These are phyloP conservation scores for Fusarium bactridioides DNA, from an alignment of 2,329 filamentous ascomycete species.

Conservation along the genomic window DNA sequence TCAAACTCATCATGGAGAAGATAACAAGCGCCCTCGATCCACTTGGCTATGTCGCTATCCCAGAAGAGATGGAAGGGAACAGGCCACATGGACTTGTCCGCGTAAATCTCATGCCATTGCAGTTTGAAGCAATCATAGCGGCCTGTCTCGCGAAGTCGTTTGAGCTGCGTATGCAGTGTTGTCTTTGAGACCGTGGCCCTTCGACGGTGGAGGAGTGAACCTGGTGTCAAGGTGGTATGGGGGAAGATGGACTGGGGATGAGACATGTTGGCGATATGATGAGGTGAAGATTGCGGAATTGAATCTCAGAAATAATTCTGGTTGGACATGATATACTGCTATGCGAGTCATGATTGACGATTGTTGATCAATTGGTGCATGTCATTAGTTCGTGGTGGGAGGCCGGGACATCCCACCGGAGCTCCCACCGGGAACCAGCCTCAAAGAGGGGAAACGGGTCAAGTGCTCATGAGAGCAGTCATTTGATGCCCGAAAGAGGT, in stretches of 20 bases:
- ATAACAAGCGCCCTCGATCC: slow-evolving; percentile 32
- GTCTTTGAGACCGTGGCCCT: slow-evolving; percentile 7
- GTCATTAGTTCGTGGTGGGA: background rate
- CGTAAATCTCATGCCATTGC: slow-evolving; percentile 63
- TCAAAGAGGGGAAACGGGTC: background rate
- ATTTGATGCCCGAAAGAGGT: background rate
- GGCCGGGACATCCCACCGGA: background rate
- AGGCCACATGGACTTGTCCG: slow-evolving; percentile 60
- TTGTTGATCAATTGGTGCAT: background rate
- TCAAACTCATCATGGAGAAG: slow-evolving; percentile 11
- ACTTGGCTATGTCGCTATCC: slow-evolving; percentile 52
- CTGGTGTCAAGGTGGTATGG: slow-evolving; percentile 3
- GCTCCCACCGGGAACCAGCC: background rate
- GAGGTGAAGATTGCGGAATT: accelerated
- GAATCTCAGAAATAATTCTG: accelerated
- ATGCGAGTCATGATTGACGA: background rate
- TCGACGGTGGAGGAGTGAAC: background rate
- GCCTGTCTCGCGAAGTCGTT: slow-evolving; percentile 59
- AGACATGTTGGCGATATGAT: background rate
- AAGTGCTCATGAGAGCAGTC: background rate
- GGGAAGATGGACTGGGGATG: slow-evolving; percentile 21
- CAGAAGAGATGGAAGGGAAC: slow-evolving; percentile 68
- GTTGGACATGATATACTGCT: background rate
- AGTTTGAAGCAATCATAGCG: slow-evolving; percentile 66
- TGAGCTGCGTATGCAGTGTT: slow-evolving; percentile 54